Evolutionary conservation across 2,329 filamentous ascomycete species (phyloP), one percentile per base, ranked within the genome.

Genomic region (Nemania sp.): DNA sequence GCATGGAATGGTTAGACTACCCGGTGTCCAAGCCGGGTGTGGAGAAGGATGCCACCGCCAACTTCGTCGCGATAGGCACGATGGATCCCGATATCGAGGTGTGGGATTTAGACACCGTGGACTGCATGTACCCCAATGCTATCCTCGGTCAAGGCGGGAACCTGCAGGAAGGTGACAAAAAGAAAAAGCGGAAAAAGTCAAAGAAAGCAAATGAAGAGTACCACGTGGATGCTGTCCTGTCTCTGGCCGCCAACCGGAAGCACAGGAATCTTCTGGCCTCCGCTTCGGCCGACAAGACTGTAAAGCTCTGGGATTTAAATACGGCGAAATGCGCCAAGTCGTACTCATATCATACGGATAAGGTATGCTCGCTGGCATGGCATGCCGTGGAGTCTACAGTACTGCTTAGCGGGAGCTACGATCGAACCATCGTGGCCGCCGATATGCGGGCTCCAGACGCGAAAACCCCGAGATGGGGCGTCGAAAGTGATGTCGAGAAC

Each of bases 1-100:
- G 91, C 67, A 82, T 97, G 34, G 94, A 99, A 76, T 99, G 94
- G 94, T 76, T 99, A 39, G 90, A 97, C 70, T 80, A 96, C 51
- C 88, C 91, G n/a, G 91, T 96, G 30, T 87, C 89, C 61, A 90
- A 91, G 70, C 73, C 79, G 9, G 76, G 72, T 40, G 75, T 80
- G 5, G 81, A 82, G 36, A 82, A 83, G 57, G 84, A 89, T 60
- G 79, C 83, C 20, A 82, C 80, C 44, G 94, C 90, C 51, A 99
- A 96, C 75, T 97, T 93, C 64, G 92, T 96, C 19, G 94, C 94
- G 5, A 84, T 99, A 31, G 94, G 92, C 52, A 97, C 94, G 4
- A 96, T 97, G 85, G 93, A 97, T 68, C 93, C 94, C 1, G 94
- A 99, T 68, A 99, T 99, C 64, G 94, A 99, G 77, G 86, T 99